Conservation (phyloP, 2,329 filamentous ascomycete species). For the Diatrype stigma region DNA sequence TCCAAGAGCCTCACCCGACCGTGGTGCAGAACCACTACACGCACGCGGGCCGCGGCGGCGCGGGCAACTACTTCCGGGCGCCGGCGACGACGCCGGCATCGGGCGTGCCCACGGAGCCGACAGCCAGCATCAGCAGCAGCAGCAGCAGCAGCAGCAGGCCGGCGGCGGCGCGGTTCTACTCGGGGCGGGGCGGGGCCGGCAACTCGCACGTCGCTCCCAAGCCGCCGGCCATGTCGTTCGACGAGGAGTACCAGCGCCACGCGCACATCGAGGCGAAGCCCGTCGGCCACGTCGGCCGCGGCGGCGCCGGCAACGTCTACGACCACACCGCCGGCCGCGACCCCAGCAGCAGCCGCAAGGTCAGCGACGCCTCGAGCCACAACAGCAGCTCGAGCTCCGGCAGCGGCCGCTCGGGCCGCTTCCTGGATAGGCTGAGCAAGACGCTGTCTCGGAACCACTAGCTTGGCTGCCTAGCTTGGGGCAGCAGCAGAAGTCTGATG, state of each 20-base stretch:
- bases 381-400: constrained; percentile 25
- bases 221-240: constrained; percentile 60
- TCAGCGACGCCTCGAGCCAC: constrained; percentile 26
- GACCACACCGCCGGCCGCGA: constrained; percentile 8
- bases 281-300: constrained; percentile 59
- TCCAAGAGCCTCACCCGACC: constrained; percentile 47
- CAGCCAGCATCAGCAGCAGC: constrained; percentile 28
- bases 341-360: constrained; percentile 18
- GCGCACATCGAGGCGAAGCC: constrained; percentile 48
- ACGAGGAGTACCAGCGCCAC: constrained; percentile 59
- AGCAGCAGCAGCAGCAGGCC: constrained; percentile 5
- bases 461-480: no score
- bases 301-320: constrained; percentile 58
- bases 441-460: constrained; percentile 28
- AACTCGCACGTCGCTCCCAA: constrained; percentile 53
- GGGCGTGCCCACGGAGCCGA: constrained; percentile 41
- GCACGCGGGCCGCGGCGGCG: constrained; percentile 52
- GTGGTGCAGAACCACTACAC: constrained; percentile 42
- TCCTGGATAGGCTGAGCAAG: constrained; percentile 38
- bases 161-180: constrained; percentile 52
- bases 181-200: constrained; percentile 63
- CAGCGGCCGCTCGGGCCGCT: constrained; percentile 26
- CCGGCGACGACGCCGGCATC: constrained; percentile 36
- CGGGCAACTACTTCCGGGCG: constrained; percentile 52
- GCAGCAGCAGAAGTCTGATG: no score